These are phyloP conservation scores for Teratosphaeriaceae sp. DNA, from an alignment of 2,329 filamentous ascomycete genomes.

Conservation along the genomic window DNA sequence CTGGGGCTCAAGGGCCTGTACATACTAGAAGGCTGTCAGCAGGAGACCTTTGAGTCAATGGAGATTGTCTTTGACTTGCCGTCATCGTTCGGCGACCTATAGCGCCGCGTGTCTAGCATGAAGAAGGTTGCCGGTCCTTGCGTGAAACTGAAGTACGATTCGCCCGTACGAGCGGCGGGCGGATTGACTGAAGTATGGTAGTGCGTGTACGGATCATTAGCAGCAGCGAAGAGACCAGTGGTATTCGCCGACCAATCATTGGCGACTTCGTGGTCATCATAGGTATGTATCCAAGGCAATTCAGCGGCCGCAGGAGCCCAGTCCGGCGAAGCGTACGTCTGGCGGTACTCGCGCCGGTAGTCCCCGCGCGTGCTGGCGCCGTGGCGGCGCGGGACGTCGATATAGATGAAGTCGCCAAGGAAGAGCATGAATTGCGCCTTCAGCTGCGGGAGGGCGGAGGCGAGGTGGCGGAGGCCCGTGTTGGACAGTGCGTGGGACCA, in stretches of 20 bases:
- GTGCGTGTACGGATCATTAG: constrained; percentile 75
- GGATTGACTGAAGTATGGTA: constrained; percentile 87
- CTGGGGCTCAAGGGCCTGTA: no score
- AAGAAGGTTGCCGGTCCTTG: constrained; percentile 93
- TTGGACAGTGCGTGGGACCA: constrained; percentile 74
- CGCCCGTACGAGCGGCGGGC: constrained; percentile 52
- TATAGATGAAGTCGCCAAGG: constrained; percentile 82
- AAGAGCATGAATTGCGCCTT: constrained; percentile 67
- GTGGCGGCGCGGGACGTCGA: constrained; percentile 78
- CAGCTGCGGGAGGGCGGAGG: constrained; percentile 63
- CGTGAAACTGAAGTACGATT: constrained; percentile 82
- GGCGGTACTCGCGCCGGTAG: constrained; percentile 87
- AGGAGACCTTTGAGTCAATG: no score
- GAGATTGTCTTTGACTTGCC: no score
- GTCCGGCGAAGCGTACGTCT: constrained; percentile 92
- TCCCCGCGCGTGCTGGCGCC: constrained; percentile 64
- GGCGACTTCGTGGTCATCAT: constrained; percentile 93
- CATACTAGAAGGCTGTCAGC: no score
- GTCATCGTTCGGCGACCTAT: constrained; percentile 62
- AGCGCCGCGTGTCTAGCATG: constrained; percentile 84
- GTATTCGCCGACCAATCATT: constrained; percentile 88
- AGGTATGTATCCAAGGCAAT: constrained; percentile 94
- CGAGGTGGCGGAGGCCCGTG: constrained; percentile 70
- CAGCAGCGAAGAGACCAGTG: constrained; percentile 70
- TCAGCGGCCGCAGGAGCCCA: constrained; percentile 71